Percentiles rank a stretch among this genome's conserved stretches.
Conservation (phyloP, 345 rosid species). For the Brassica juncea region DNA sequence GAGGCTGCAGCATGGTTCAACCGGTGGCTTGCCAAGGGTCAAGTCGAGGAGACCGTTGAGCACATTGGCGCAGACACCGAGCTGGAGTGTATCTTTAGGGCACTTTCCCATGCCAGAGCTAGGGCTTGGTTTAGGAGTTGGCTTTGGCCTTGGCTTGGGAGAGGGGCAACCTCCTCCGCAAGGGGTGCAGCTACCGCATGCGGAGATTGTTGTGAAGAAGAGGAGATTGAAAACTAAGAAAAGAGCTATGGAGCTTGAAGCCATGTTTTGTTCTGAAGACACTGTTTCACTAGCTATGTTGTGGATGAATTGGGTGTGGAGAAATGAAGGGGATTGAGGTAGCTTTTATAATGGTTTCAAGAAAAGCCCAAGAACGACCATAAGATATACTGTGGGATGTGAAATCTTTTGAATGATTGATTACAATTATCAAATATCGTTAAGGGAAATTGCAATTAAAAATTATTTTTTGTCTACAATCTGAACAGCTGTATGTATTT, state of each 20-base stretch:
- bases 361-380: conserved; percentile 9
- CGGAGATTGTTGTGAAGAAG: conserved; percentile 39
- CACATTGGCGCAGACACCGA: conserved; percentile 55
- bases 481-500: not conserved
- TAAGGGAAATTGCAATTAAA: not conserved
- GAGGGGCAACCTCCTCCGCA: conserved; percentile 57
- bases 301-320: conserved; percentile 24
- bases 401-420: conserved; percentile 4
- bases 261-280: conserved; percentile 25
- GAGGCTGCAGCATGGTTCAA: conserved; percentile 53
- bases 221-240: conserved; percentile 36
- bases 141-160: conserved; percentile 55
- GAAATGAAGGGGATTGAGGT: conserved; percentile 19
- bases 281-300: conserved; percentile 23
- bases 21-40: conserved; percentile 53
- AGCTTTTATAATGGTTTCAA: conserved; percentile 34
- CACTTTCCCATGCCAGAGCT: conserved; percentile 37
- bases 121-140: conserved; percentile 40
- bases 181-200: conserved; percentile 41
- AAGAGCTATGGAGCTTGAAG: conserved; percentile 38
- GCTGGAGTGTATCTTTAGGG: conserved; percentile 55
- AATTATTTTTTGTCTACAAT: not conserved
- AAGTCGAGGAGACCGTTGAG: conserved; percentile 54
- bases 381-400: conserved; percentile 5
- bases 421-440: not conserved